Evolutionary conservation across 305 asterid species (phyloP).

Genomic region (Solanum hybrid): DNA sequence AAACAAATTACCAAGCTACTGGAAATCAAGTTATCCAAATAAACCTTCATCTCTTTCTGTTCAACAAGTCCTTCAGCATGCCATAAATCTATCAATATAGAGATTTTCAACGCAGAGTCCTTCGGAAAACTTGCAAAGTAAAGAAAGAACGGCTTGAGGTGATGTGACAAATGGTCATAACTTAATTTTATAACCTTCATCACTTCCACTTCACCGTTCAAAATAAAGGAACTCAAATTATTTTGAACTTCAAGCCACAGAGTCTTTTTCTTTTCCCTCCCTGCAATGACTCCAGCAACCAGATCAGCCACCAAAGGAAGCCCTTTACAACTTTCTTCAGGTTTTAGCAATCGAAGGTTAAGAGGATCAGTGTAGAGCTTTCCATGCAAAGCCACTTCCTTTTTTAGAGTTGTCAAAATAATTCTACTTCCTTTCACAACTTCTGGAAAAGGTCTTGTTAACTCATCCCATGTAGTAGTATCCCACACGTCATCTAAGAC

Average conservation of each 20-base stretch:
- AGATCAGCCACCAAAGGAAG: background rate
- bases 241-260: background rate
- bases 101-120: background rate
- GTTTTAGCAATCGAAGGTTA: background rate
- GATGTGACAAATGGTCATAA: background rate
- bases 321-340: background rate
- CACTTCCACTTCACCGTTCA: background rate
- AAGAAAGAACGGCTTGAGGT: background rate
- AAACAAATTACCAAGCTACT: background rate
- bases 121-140: background rate
- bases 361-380: background rate
- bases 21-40: background rate
- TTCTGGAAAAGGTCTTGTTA: background rate
- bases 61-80: background rate
- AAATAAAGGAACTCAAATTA: background rate
- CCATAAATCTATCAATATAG: accelerated
- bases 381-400: background rate
- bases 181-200: background rate
- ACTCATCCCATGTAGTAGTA: background rate
- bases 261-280: background rate
- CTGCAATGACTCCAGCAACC: background rate
- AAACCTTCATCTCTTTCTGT: background rate
- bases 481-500: background rate
- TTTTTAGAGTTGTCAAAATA: background rate
- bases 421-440: background rate